Evolutionary conservation across 768 basidiomycete species (phyloP).

Genomic region (Trametes meyenii): DNA sequence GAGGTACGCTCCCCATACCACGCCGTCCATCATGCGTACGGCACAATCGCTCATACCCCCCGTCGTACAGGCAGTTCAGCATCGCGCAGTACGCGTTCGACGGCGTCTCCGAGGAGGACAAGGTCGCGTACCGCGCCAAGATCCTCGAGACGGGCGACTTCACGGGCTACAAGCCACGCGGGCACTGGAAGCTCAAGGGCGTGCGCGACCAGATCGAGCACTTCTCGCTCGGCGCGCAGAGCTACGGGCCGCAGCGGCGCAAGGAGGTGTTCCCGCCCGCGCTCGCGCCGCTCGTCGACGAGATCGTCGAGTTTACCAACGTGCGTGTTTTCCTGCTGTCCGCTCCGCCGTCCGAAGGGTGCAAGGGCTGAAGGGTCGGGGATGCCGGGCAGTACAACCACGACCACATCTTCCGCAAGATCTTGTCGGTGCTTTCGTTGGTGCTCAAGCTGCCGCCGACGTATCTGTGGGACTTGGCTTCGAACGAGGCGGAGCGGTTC

Average conservation of each 20-base stretch:
- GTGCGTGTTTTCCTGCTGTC: background rate
- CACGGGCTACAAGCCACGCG: conserved; percentile 16
- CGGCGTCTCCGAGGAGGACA: conserved; percentile 16
- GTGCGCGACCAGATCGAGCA: conserved; percentile 18
- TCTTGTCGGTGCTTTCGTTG: conserved; percentile 11
- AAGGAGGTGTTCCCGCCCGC: conserved; percentile 14
- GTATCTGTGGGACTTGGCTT: conserved; percentile 14
- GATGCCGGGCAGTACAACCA: conserved; percentile 4
- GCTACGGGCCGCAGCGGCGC: conserved; percentile 6
- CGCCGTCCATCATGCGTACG: background rate
- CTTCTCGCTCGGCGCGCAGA: conserved; percentile 15
- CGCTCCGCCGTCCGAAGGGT: background rate
- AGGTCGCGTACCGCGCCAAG: conserved; percentile 7
- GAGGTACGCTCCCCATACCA: background rate
- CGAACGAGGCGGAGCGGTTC: conserved; percentile 14
- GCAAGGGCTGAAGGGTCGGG: background rate
- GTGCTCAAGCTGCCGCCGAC: conserved; percentile 14
- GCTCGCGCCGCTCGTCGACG: conserved; percentile 9
- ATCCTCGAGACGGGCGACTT: conserved; percentile 18
- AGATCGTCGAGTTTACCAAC: conserved; percentile 15
- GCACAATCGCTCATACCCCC: background rate
- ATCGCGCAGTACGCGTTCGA: conserved; percentile 15
- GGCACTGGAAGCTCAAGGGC: conserved; percentile 20
- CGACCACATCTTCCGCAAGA: conserved; percentile 19
- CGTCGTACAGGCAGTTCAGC: conserved; percentile 11